A percentile compares a stretch with the other conserved stretches of the same genome.
These are phyloP conservation scores for Botrytis sinoallii DNA, from an alignment of 2,329 filamentous ascomycete genomes.

Conservation along the genomic window DNA sequence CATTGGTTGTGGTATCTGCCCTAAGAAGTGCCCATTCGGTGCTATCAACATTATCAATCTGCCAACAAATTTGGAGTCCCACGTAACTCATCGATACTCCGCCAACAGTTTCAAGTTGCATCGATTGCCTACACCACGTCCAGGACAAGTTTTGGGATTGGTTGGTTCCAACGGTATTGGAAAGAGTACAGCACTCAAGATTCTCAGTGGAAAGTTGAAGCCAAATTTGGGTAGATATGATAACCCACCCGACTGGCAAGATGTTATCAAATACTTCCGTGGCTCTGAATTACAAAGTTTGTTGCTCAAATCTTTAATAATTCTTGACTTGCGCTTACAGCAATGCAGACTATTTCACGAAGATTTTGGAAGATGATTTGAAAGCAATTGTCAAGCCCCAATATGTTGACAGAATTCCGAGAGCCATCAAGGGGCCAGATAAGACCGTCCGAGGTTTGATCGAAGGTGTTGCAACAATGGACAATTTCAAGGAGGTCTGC, in stretches of 20 bases:
- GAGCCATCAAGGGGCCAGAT: slow-evolving; percentile 77
- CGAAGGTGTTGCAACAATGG: slow-evolving; percentile 70
- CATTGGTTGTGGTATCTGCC: slow-evolving; percentile 98
- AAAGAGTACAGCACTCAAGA: slow-evolving; percentile 99
- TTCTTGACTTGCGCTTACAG: slow-evolving; percentile 24
- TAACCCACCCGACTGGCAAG: slow-evolving; percentile 98
- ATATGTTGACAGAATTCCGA: slow-evolving; percentile 95
- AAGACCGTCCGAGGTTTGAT: slow-evolving; percentile 79
- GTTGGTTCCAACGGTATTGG: slow-evolving; percentile 99
- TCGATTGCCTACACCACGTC: slow-evolving; percentile 89
- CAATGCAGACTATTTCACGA: slow-evolving; percentile 87
- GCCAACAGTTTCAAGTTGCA: slow-evolving; percentile 99
- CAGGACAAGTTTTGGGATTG: slow-evolving; percentile 90
- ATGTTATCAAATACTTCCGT: slow-evolving; percentile 97
- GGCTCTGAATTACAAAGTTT: slow-evolving; percentile 94
- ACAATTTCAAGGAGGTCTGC: slow-evolving; percentile 77
- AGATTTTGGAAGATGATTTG: slow-evolving; percentile 92
- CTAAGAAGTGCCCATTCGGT: slow-evolving; percentile 98
- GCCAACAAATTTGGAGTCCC: slow-evolving; percentile 96
- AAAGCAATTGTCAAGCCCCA: slow-evolving; percentile 99
- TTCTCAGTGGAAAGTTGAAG: slow-evolving; percentile 97
- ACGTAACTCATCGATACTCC: slow-evolving; percentile 97
- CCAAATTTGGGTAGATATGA: slow-evolving; percentile 93
- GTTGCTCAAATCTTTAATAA: slow-evolving; percentile 36
- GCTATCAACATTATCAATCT: slow-evolving; percentile 99